phyloP scores from a whole-genome alignment of 345 rosid genomes.

The Rhizophora mangle region DNA sequence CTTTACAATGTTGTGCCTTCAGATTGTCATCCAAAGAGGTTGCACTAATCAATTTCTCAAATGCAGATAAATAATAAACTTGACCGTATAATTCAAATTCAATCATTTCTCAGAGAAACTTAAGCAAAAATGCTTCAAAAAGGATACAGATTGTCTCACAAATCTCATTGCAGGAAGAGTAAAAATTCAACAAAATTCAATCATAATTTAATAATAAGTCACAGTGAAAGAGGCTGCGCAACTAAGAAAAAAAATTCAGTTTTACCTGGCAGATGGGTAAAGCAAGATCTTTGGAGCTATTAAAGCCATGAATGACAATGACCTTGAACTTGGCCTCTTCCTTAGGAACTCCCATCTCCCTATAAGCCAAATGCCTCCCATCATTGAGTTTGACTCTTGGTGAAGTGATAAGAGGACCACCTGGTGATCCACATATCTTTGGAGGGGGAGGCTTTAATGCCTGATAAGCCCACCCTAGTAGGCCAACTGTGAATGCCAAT shows the following conservation, averaged over 20 bases:
- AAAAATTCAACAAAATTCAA: no score
- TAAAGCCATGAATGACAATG: conserved; percentile 64
- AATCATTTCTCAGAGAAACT: no score
- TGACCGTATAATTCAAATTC: no score
- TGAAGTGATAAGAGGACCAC: conserved; percentile 67
- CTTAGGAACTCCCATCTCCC: conserved; percentile 62
- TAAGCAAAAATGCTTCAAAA: no score
- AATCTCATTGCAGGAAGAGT: no score
- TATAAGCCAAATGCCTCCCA: conserved; percentile 79
- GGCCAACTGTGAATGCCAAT: conserved; percentile 47
- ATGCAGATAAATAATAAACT: no score
- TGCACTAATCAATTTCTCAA: no score
- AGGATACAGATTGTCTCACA: no score
- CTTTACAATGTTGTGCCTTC: no score
- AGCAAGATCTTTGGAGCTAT: conserved; percentile 53
- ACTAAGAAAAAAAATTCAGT: conserved; percentile 12
- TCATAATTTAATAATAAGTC: background rate
- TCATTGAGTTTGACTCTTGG: conserved; percentile 69
- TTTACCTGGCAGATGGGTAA: conserved; percentile 56
- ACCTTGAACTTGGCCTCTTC: conserved; percentile 55
- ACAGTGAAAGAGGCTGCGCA: background rate
- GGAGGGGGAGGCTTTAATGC: conserved; percentile 67
- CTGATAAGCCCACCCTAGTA: conserved; percentile 51
- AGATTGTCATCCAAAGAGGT: no score
- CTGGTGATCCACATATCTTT: conserved; percentile 59